Evolutionary conservation across 805 yeast species (phyloP).

Genomic region (Saturnispora sanitii): DNA sequence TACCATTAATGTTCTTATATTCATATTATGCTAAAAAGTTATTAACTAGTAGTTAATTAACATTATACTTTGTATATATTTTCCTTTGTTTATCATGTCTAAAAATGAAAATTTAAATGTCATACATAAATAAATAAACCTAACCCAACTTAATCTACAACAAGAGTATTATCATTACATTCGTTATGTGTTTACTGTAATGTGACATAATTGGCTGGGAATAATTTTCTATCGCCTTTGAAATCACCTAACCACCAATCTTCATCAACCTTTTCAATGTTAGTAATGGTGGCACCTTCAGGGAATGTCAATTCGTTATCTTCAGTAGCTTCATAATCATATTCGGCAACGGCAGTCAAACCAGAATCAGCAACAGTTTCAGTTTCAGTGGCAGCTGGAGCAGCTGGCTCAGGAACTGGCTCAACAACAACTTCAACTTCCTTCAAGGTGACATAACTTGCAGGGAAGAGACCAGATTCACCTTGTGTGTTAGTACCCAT

Average conservation of each 20-base stretch:
- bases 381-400: conserved; percentile 7
- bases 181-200: conserved; percentile 9
- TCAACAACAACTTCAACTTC: conserved; percentile 18
- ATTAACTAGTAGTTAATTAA: background rate
- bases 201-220: conserved; percentile 84
- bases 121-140: no score
- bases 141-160: no score
- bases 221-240: conserved; percentile 70
- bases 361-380: conserved; percentile 19
- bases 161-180: background rate
- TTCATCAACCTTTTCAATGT: conserved; percentile 82
- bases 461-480: conserved; percentile 48
- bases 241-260: conserved; percentile 96
- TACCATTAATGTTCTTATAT: conserved; percentile 45
- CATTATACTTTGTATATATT: background rate
- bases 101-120: no score
- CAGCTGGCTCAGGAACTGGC: conserved; percentile 12
- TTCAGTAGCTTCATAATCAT: conserved; percentile 82
- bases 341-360: conserved; percentile 54
- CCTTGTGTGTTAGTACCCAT: conserved; percentile 29
- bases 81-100: background rate
- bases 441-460: conserved; percentile 38
- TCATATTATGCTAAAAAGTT: conserved; percentile 18
- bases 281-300: conserved; percentile 73
- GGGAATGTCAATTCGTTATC: conserved; percentile 81